phyloP scores from a whole-genome alignment of 2,329 filamentous ascomycete species.

The Didymosphaeria variabile region DNA sequence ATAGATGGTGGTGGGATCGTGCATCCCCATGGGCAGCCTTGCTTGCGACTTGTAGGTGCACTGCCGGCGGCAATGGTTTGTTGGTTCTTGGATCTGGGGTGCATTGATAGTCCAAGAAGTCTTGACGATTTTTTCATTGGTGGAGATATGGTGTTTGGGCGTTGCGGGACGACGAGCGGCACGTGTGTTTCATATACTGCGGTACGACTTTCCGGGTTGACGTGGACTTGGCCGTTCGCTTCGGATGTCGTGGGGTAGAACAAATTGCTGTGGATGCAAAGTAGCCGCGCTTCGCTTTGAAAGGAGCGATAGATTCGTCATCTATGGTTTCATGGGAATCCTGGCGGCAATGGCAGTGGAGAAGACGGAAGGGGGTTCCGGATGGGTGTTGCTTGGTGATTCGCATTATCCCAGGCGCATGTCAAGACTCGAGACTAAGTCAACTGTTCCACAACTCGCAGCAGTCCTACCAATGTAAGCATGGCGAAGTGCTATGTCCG shows the following conservation, averaged over 20 bases:
- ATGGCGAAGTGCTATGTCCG: not conserved
- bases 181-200: conserved; percentile 31
- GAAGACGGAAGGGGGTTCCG: conserved; percentile 3
- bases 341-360: not conserved
- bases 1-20: conserved; percentile 8
- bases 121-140: conserved; percentile 28
- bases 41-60: not conserved
- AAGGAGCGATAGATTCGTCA: not conserved
- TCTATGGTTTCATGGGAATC: not conserved
- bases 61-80: conserved; percentile 9
- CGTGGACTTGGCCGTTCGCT: conserved; percentile 8
- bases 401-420: not conserved
- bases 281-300: not conserved
- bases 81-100: conserved; percentile 25
- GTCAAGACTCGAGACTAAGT: not conserved
- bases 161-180: conserved; percentile 23
- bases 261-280: conserved; percentile 1
- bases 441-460: not conserved
- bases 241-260: conserved; percentile 3
- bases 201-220: conserved; percentile 11
- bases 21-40: not conserved
- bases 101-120: conserved; percentile 9
- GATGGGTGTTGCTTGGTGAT: not conserved
- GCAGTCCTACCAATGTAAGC: not conserved
- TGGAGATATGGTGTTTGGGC: conserved; percentile 23